Percentiles rank a stretch among this genome's conserved stretches.
These are phyloP conservation scores for Pyrenochaeta sp. DNA, from an alignment of 2,329 filamentous ascomycete species.

Conservation along the genomic window DNA sequence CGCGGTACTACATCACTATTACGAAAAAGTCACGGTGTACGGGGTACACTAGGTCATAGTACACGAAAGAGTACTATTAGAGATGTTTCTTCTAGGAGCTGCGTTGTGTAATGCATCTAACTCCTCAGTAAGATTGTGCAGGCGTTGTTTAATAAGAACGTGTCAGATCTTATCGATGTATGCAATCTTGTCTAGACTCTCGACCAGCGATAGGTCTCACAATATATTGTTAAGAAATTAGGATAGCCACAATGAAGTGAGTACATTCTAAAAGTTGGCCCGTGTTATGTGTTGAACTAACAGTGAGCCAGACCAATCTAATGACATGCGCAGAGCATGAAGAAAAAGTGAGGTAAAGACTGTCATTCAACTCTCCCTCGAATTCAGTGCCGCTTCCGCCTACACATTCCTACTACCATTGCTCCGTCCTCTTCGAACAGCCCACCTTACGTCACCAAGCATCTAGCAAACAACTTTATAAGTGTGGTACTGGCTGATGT, in stretches of 20 bases:
- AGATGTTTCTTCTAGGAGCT: too few relatives aligned
- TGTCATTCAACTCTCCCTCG: background rate
- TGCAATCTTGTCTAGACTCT: too few relatives aligned
- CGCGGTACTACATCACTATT: too few relatives aligned
- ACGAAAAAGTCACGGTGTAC: too few relatives aligned
- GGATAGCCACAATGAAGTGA: background rate
- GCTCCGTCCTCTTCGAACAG: background rate
- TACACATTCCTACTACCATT: background rate
- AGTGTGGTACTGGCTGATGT: background rate
- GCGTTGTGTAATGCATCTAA: too few relatives aligned
- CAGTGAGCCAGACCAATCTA: background rate
- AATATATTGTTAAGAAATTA: background rate
- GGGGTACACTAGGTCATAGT: too few relatives aligned
- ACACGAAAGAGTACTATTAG: too few relatives aligned
- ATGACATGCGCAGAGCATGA: background rate
- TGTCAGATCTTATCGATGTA: too few relatives aligned
- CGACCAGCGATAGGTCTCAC: background rate
- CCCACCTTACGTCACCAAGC: background rate
- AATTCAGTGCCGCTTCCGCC: background rate
- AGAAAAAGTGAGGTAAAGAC: background rate
- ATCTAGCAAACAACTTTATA: background rate
- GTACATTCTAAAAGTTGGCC: background rate
- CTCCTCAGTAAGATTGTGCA: too few relatives aligned
- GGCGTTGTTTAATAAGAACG: too few relatives aligned
- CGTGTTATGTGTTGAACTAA: slow-evolving; percentile 1